Conservation (phyloP, 2,329 filamentous ascomycete genomes). For the Talaromyces sp. region DNA sequence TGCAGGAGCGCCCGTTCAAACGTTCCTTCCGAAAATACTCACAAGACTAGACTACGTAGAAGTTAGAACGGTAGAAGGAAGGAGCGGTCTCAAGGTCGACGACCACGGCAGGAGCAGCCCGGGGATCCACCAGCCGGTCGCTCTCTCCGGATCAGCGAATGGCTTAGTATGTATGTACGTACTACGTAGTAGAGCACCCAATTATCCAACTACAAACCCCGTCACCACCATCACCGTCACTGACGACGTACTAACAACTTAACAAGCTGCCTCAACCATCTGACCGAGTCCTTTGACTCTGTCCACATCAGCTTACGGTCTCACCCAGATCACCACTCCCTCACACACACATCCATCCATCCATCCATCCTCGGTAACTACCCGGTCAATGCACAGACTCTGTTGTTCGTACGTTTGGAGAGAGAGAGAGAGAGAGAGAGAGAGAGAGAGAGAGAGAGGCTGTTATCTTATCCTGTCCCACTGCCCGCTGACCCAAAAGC, state of each 20-base stretch:
- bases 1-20: not conserved
- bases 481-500: not conserved
- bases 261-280: not conserved
- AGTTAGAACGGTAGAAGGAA: too few species aligned
- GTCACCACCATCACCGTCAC: not conserved
- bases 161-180: too few species aligned
- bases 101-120: not conserved
- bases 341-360: not conserved
- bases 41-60: too few species aligned
- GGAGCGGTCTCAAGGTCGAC: too few species aligned
- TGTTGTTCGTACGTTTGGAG: not conserved
- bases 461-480: not conserved
- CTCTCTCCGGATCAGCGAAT: constrained; percentile 18
- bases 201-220: too few species aligned
- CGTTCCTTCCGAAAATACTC: not conserved
- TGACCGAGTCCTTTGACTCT: not conserved
- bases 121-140: constrained; percentile 11
- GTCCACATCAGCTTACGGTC: not conserved
- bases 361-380: too few species aligned
- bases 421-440: too few species aligned
- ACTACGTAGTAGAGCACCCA: too few species aligned
- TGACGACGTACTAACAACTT: too few species aligned
- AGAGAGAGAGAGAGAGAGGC: too few species aligned
- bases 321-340: not conserved
- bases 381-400: not conserved